These are phyloP conservation scores for Coprinopsis strossmayeri DNA, from an alignment of 768 basidiomycete species.

Conservation along the genomic window DNA sequence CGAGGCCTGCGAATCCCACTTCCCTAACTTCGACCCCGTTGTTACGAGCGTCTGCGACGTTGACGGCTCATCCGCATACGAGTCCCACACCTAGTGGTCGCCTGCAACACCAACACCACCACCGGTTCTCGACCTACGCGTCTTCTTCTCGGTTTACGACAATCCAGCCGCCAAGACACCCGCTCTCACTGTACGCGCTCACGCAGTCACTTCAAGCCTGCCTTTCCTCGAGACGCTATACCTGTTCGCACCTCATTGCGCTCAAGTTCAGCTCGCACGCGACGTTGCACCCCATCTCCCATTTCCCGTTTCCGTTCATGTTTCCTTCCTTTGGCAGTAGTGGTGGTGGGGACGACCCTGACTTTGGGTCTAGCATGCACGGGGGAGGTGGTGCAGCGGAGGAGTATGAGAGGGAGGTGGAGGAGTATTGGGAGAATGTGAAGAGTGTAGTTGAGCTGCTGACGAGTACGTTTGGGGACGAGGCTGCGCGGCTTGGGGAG, in stretches of 20 bases:
- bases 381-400: too few relatives aligned
- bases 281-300: too few relatives aligned
- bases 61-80: too few relatives aligned
- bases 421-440: constrained; percentile 86
- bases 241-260: constrained; percentile 75
- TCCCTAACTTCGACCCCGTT: too few relatives aligned
- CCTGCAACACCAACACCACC: too few relatives aligned
- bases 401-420: constrained; percentile 37
- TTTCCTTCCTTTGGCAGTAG: too few relatives aligned
- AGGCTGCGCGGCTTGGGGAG: constrained; percentile 52
- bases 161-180: constrained; percentile 29
- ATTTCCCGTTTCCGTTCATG: too few relatives aligned
- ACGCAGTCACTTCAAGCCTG: constrained; percentile 59
- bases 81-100: too few relatives aligned
- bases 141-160: constrained; percentile 59
- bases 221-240: constrained; percentile 65
- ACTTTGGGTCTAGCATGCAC: too few relatives aligned
- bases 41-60: too few relatives aligned
- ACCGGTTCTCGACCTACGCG: constrained; percentile 24
- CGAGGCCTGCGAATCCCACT: too few relatives aligned
- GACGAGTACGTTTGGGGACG: constrained; percentile 60
- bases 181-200: constrained; percentile 59
- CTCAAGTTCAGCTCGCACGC: constrained; percentile 62
- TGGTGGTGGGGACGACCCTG: too few relatives aligned
- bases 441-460: constrained; percentile 66